Conservation (phyloP, 2,329 filamentous ascomycete species). For the Colletotrichum siamense region DNA sequence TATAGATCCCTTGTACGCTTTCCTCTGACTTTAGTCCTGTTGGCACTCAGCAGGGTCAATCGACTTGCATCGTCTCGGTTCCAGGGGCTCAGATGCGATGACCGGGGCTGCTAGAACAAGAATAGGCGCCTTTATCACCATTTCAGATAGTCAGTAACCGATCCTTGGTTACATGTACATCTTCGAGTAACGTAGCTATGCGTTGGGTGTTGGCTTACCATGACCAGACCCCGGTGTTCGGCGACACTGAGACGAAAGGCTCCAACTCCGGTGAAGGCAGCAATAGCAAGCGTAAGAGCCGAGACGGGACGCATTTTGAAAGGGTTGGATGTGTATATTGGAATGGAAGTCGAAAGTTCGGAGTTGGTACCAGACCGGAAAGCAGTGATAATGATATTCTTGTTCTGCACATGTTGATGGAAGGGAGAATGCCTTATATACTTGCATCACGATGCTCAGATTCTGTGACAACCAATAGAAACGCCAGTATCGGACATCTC, state of each 20-base stretch:
- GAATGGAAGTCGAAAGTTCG: fast-evolving
- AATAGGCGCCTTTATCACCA: too few species aligned
- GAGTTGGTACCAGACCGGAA: background rate
- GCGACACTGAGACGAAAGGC: background rate
- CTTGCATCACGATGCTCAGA: fast-evolving
- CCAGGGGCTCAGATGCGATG: background rate
- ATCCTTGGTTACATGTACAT: too few species aligned
- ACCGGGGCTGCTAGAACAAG: background rate
- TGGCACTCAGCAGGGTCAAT: background rate
- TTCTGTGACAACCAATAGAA: background rate
- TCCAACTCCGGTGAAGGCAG: background rate
- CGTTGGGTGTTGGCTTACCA: background rate
- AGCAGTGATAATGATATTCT: fast-evolving
- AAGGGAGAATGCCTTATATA: background rate
- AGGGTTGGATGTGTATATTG: fast-evolving
- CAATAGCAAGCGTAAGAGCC: background rate
- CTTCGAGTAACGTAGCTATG: fast-evolving
- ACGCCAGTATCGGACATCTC: fast-evolving
- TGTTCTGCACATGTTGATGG: fast-evolving
- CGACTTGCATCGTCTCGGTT: background rate
- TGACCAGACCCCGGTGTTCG: background rate
- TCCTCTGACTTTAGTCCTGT: background rate
- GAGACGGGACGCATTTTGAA: background rate
- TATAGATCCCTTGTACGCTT: too few species aligned
- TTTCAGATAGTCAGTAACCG: too few species aligned